Percentiles rank a stretch among this genome's conserved stretches.
These are phyloP conservation scores for Fusarium compactum DNA, from an alignment of 2,329 filamentous ascomycete species.

Conservation along the genomic window DNA sequence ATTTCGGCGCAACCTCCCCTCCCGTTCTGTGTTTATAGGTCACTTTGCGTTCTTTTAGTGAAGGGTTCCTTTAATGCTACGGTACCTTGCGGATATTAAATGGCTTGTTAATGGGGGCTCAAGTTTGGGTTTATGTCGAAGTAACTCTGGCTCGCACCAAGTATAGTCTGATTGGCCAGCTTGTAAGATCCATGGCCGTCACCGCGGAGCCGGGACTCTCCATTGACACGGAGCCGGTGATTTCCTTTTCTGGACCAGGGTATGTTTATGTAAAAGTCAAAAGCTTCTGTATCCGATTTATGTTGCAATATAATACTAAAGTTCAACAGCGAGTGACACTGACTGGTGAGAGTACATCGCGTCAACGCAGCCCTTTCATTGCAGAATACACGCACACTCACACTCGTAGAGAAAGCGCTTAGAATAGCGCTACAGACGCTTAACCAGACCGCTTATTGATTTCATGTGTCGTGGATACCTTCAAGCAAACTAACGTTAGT, in stretches of 20 bases:
- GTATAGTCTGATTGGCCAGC: neutral
- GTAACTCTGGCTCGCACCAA: constrained; percentile 3
- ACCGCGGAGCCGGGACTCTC: constrained; percentile 30
- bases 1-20: neutral
- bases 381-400: neutral
- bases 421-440: constrained; percentile 26
- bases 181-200: neutral
- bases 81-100: constrained; percentile 1
- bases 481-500: neutral
- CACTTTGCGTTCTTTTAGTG: neutral
- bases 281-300: constrained; percentile 10
- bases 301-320: neutral
- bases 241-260: constrained; percentile 8
- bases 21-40: neutral
- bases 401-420: constrained; percentile 15
- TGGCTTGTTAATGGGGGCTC: neutral
- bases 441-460: constrained; percentile 12
- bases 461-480: constrained; percentile 4
- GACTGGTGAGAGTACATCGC: constrained; percentile 9
- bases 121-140: constrained; percentile 1
- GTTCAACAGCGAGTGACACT: neutral
- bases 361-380: constrained; percentile 28
- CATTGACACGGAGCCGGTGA: constrained; percentile 31
- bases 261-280: neutral
- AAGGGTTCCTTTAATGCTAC: neutral